These are phyloP conservation scores for Paecilomyces sp. DNA, from an alignment of 2,329 filamentous ascomycete genomes.

Conservation along the genomic window DNA sequence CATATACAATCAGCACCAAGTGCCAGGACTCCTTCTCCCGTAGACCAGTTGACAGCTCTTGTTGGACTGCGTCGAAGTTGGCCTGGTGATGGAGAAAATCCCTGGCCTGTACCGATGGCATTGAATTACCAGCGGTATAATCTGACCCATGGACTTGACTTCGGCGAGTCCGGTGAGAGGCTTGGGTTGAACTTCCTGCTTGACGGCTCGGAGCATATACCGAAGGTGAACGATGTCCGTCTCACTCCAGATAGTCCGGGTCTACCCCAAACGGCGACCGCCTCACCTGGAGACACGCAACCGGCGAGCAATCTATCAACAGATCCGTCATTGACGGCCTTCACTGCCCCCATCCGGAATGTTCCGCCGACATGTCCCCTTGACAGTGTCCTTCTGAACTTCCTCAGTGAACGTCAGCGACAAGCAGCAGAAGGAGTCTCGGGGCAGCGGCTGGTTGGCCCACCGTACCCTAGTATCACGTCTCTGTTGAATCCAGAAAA, in stretches of 20 bases:
- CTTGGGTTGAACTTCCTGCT: slow-evolving; percentile 69
- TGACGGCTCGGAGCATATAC: slow-evolving; percentile 51
- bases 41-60: slow-evolving; percentile 17
- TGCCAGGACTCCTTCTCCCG: slow-evolving; percentile 22
- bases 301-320: slow-evolving; percentile 14
- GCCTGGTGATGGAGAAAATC: slow-evolving; percentile 8
- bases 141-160: slow-evolving; percentile 49
- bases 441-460: slow-evolving; percentile 61
- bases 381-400: slow-evolving; percentile 73
- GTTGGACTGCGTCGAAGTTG: slow-evolving; percentile 18
- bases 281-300: slow-evolving; percentile 16
- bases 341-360: slow-evolving; percentile 49
- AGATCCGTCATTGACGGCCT: slow-evolving; percentile 23
- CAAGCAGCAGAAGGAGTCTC: slow-evolving; percentile 61
- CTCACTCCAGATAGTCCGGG: slow-evolving; percentile 19
- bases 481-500: slow-evolving; percentile 67
- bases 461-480: slow-evolving; percentile 71
- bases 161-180: slow-evolving; percentile 54
- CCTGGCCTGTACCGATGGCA: slow-evolving; percentile 30
- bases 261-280: slow-evolving; percentile 12
- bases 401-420: slow-evolving; percentile 60
- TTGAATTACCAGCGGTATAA: slow-evolving; percentile 37
- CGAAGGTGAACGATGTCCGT: slow-evolving; percentile 43
- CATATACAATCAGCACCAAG: slow-evolving; percentile 22
- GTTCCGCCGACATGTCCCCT: slow-evolving; percentile 65